phyloP scores from a whole-genome alignment of 202 grass and related monocot species.

The Setaria viridis region DNA sequence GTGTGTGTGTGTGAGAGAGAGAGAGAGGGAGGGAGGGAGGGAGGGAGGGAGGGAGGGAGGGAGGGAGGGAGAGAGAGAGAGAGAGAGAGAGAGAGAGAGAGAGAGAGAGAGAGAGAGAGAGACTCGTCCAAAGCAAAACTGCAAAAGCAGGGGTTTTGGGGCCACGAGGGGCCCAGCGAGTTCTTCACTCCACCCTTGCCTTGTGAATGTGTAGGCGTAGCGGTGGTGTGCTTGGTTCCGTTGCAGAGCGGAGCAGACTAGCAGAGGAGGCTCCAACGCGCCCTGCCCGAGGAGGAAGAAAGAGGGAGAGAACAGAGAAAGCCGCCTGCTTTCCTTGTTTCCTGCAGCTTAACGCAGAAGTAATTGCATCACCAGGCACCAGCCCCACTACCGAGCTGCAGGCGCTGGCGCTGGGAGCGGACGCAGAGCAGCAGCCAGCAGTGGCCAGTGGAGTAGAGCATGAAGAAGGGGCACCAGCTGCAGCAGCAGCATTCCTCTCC shows the following conservation, averaged over 20 bases:
- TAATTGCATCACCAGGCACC: neutral
- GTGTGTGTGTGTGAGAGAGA: no score
- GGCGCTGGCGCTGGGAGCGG: no score
- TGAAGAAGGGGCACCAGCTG: slow-evolving; percentile 46
- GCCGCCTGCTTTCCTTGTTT: neutral
- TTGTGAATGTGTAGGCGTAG: neutral
- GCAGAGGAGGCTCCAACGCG: neutral
- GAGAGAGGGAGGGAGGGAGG: no score
- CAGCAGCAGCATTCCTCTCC: slow-evolving; percentile 17
- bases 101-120: no score
- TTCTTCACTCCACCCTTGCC: neutral
- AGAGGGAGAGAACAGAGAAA: neutral
- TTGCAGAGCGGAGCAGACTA: no score
- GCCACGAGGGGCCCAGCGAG: no score
- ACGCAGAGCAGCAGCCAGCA: neutral
- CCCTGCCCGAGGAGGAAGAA: neutral
- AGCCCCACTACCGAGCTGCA: neutral
- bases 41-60: no score
- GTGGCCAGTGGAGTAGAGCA: neutral
- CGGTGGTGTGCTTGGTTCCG: neutral
- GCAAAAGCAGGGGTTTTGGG: neutral
- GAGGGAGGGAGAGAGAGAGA: no score
- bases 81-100: no score
- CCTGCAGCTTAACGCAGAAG: slow-evolving; percentile 29
- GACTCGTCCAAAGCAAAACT: slow-evolving; percentile 20